Evolutionary conservation across 805 yeast species (phyloP), one percentile per base, ranked within the genome.

Genomic region (Kuraishia floccosa): DNA sequence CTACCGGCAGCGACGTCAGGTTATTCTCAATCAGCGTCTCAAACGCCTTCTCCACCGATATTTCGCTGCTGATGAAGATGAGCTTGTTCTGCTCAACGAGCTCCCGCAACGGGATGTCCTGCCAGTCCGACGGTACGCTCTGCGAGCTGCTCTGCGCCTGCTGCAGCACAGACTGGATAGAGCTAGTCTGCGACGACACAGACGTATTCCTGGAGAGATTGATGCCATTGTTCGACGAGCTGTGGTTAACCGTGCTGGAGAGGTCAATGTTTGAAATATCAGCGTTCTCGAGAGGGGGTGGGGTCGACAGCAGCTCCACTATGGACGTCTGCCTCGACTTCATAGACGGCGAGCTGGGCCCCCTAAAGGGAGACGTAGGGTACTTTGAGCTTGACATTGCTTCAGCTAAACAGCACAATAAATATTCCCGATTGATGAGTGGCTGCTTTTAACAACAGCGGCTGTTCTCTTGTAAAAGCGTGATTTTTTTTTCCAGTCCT

Each of bases 11-110:
- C 11, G 93, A 79, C 2, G 96, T 89, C 46, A 91, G 67, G 39
- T 79, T 76, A 52, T 87, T 68, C 20, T 65, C 58, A 19, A 70
- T 66, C 46, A 89, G 63, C 4, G 78, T 75, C 44, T 86, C 85
- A 58, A 83, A 91, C 2, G 97, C 96, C 34, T 74, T 67, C 52
- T 89, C 96, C 15, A 89, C 93, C 3, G 94, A 73, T 22, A 72
- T 60, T 5, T 71, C 56, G 3, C 77, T 72, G 38, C 70, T 69
- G 39, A 86, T 76, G 25, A 75, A 65, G 30, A 87, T 70, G 42
- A 91, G 65, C 50, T 82, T 79, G 40, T 80, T 86, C 27, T 69
- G 63, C 53, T 84, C 93, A 25, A 86, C 77, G 42, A 91, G 64
- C 41, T 83, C 91, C 10, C 68, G 53, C 38, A 91, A 61, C 25